Evolutionary conservation across 2,329 filamentous ascomycete species (phyloP).

Genomic region (Neurospora sp.): DNA sequence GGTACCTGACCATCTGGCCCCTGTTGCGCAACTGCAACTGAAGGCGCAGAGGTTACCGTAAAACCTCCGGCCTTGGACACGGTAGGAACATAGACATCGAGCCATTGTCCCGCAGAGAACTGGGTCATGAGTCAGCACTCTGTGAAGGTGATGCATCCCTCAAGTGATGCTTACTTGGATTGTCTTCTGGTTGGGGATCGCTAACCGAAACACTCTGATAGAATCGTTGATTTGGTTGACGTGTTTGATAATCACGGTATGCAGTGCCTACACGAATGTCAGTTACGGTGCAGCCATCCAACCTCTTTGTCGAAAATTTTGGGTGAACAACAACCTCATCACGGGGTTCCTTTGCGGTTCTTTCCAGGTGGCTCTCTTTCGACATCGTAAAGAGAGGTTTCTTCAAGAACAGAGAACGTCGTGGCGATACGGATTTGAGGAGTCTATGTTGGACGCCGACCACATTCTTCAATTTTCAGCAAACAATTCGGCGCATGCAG

Average conservation of each 20-base stretch:
- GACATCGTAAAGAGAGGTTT: not conserved
- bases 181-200: slow-evolving; percentile 36
- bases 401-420: not conserved
- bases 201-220: slow-evolving; percentile 59
- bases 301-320: not conserved
- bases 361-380: not conserved
- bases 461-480: not conserved
- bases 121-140: slow-evolving; percentile 23
- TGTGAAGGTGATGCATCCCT: not conserved
- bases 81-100: slow-evolving; percentile 68
- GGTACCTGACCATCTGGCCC: not conserved
- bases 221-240: slow-evolving; percentile 56
- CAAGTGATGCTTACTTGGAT: slow-evolving; percentile 33
- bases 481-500: not conserved
- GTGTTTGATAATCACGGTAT: slow-evolving; percentile 49
- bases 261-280: slow-evolving; percentile 33
- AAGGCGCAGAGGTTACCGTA: slow-evolving; percentile 72
- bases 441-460: not conserved
- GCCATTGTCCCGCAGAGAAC: slow-evolving; percentile 80
- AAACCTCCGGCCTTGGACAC: slow-evolving; percentile 69
- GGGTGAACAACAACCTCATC: not conserved
- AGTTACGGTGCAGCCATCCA: not conserved
- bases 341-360: not conserved
- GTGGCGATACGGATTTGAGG: not conserved
- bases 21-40: slow-evolving; percentile 27